phyloP scores from a whole-genome alignment of 768 basidiomycete genomes.

The Cystobasidium tubakii region DNA sequence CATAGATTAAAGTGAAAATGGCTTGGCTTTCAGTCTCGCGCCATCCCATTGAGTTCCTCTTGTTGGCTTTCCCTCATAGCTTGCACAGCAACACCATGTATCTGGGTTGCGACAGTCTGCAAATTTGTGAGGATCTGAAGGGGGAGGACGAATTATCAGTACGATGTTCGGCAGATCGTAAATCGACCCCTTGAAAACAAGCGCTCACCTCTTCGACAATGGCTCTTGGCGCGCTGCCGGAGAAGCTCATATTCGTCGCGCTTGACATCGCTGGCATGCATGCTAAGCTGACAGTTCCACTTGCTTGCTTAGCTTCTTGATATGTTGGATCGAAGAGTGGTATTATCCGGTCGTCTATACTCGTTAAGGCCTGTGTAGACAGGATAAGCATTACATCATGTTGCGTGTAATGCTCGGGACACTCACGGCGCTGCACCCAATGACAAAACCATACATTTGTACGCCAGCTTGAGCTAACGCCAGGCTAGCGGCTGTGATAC shows the following conservation, averaged over 20 bases:
- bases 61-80: constrained; percentile 1
- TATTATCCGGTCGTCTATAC: constrained; percentile 54
- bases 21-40: not conserved
- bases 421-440: constrained; percentile 72
- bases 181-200: no score
- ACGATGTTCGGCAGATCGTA: not conserved
- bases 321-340: constrained; percentile 76
- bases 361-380: not conserved
- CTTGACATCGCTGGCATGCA: constrained; percentile 81
- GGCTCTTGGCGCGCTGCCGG: not conserved
- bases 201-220: constrained; percentile 20
- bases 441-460: constrained; percentile 79
- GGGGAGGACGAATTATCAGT: not conserved
- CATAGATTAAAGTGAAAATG: no score
- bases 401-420: constrained; percentile 43
- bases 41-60: not conserved
- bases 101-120: not conserved
- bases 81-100: constrained; percentile 18
- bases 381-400: not conserved
- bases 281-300: constrained; percentile 68
- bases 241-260: constrained; percentile 60
- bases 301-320: constrained; percentile 59
- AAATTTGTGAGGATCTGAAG: constrained; percentile 6
- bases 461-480: constrained; percentile 90
- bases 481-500: constrained; percentile 76